Conservation (phyloP, 2,329 filamentous ascomycete species). For the Penicillium sp. region DNA sequence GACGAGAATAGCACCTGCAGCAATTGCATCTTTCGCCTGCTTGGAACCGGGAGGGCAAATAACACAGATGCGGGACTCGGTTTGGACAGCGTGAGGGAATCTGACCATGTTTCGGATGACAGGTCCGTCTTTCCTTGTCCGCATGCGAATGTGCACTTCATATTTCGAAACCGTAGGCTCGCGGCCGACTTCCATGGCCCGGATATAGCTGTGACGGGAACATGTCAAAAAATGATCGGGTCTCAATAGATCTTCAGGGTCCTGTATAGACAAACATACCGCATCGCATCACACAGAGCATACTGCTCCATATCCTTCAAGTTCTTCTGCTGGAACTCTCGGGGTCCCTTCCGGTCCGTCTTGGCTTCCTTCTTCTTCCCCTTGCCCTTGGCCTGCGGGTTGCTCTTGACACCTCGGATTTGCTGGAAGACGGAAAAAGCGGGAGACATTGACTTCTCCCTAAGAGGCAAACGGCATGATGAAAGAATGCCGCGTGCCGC, state of each 20-base stretch:
- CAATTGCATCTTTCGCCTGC: slow-evolving; percentile 68
- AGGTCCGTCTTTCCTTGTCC: slow-evolving; percentile 79
- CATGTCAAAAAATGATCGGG: slow-evolving; percentile 10
- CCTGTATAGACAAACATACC: slow-evolving; percentile 45
- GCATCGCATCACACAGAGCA: slow-evolving; percentile 87
- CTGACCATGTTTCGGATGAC: slow-evolving; percentile 83
- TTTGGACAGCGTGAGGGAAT: slow-evolving; percentile 85
- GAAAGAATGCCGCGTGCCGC: slow-evolving; percentile 35
- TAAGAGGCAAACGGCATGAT: slow-evolving; percentile 32
- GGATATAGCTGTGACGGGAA: slow-evolving; percentile 68
- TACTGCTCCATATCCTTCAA: slow-evolving; percentile 69
- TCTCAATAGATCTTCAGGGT: background rate
- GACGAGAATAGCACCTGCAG: slow-evolving; percentile 76
- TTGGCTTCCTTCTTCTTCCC: slow-evolving; percentile 58
- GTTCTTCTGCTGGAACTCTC: slow-evolving; percentile 62
- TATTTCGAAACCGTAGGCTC: slow-evolving; percentile 76
- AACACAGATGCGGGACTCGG: slow-evolving; percentile 83
- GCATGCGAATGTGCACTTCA: slow-evolving; percentile 79
- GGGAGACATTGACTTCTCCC: slow-evolving; percentile 31
- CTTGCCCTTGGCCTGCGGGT: slow-evolving; percentile 37
- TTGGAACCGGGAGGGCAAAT: slow-evolving; percentile 81
- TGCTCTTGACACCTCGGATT: slow-evolving; percentile 37
- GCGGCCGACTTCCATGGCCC: slow-evolving; percentile 85
- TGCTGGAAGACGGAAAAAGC: slow-evolving; percentile 34
- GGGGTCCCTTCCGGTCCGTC: slow-evolving; percentile 63